These are phyloP conservation scores for Chaetomium sp. DNA, from an alignment of 2,329 filamentous ascomycete species.

Conservation along the genomic window DNA sequence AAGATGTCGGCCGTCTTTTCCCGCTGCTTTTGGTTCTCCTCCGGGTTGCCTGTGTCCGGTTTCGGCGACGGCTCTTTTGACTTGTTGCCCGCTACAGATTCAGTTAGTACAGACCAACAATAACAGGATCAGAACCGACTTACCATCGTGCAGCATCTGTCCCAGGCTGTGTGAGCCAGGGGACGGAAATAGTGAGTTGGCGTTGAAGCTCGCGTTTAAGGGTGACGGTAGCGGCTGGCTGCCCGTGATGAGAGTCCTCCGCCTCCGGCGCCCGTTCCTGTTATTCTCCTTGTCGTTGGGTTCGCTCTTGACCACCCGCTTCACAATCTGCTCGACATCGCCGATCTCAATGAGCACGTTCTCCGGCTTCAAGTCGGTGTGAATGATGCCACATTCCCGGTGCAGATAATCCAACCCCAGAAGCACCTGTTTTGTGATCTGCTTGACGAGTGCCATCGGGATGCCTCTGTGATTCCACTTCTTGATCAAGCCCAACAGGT, in stretches of 20 bases:
- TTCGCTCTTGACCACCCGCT: constrained; percentile 89
- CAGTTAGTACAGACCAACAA: neutral
- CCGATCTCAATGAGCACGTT: constrained; percentile 99
- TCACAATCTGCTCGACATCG: constrained; percentile 97
- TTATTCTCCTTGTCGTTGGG: constrained; percentile 78
- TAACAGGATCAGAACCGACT: constrained; percentile 30
- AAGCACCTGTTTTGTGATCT: constrained; percentile 97
- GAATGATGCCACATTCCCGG: constrained; percentile 97
- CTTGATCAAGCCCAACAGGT: constrained; percentile 92
- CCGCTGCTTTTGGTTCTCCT: constrained; percentile 74
- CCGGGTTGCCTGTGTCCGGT: constrained; percentile 42
- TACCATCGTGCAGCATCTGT: constrained; percentile 81
- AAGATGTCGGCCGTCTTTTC: constrained; percentile 94
- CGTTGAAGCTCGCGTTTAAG: constrained; percentile 87
- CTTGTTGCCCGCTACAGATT: constrained; percentile 38
- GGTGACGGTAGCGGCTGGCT: constrained; percentile 95
- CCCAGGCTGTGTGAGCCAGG: constrained; percentile 75
- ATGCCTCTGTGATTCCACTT: constrained; percentile 98
- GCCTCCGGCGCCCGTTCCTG: constrained; percentile 83
- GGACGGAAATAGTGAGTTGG: constrained; percentile 68
- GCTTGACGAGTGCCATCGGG: constrained; percentile 93
- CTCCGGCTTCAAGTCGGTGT: constrained; percentile 96
- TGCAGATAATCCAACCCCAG: constrained; percentile 95
- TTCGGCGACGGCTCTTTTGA: constrained; percentile 52
- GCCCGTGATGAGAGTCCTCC: constrained; percentile 93